Evolutionary conservation across 2,329 filamentous ascomycete species (phyloP), one percentile per base, ranked within the genome.

Genomic region (Capronia coronata): DNA sequence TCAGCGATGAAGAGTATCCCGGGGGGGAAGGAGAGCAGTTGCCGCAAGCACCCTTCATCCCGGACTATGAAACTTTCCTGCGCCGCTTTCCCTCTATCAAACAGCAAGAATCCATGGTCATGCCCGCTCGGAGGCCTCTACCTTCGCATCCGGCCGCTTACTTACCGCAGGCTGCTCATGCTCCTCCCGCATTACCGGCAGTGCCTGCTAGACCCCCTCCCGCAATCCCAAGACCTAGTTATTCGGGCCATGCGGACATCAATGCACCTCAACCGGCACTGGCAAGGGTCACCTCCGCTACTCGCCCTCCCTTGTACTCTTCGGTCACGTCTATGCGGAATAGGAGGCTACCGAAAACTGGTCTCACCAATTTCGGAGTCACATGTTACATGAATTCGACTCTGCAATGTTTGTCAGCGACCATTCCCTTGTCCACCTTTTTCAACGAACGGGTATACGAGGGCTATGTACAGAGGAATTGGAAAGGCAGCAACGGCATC

Each of bases 311-410:
- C 2, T 60, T 75, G 8, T 70, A 73, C 61, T 62, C 67, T 45
- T 63, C 65, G 44, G 66, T 61, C 57, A 66, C 67, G 35, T 64
- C 73, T 42, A 69, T 70, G 51, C 65, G 69, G 11, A 52, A 56
- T 14, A 68, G 73, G 22, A 70, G 70, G 65, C 72, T 80, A 59
- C 77, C 82, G n/a, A 72, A 73, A 29, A 85, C 87, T 9, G 90
- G 91, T 0, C 75, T 96, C 10, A 71, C 81, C 51, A 96, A 96
- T 60, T 86, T 88, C 34, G 80, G 82, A 1, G 83, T 85, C 40
- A 90, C 86, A 57, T 96, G 91, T 65, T 96, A 95, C 64, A 89
- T 93, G 74, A 96, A 95, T 67, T 84, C 87, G n/a, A 83, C 84
- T 0, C 73, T 97, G 21, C 91, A 97, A 67, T 86, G 85, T 52